Base-by-base conservation (phyloP, 2,329 filamentous ascomycete genomes). In the Chrysosporium queenslandicum region DNA sequence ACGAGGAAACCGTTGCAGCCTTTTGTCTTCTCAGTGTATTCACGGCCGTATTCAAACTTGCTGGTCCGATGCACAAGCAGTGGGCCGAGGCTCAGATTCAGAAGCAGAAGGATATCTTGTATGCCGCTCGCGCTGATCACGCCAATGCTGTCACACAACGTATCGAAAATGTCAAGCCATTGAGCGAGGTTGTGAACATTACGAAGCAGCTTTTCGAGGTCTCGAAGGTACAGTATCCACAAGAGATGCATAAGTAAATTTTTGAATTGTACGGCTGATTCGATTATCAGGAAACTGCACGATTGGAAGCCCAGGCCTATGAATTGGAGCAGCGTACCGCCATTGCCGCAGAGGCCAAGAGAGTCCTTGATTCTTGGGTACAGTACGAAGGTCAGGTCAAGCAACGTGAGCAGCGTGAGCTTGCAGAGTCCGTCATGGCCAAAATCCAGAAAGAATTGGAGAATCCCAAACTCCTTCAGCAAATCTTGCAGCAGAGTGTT, bases 381-480 rank as follows among this genome's bases (percentile, higher is more conserved):
- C 86, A 92, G 71, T 98, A 98, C 74, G 92, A 98, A 79, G 78
- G 86, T 65, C 92, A 97, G 79, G 90, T 98, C 68, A 98, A 97
- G 86, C 86, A 91, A 78, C 86, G 92, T 72, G 89, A 98, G 79
- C 92, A 98, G 81, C 85, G 80, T 74, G 92, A 98, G 80, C 82
- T 98, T 61, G 88, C 92, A 59, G 83, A 94, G 69, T 82, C 77
- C 72, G 79, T 98, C 73, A 97, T 98, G 67, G 82, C 86, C 78
- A 98, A 96, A 83, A 92, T 97, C 69, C 85, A 87, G 74, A 97
- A 97, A 83, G 91, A 97, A 80, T 83, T 98, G 55, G 87, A 96
- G 81, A 96, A 86, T 81, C 92, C 94, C 72, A 97, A 90, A 82
- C 80, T 85, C 61, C 83, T 98, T 65, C 88, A 96, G 80, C 89